phyloP scores from a whole-genome alignment of 306 rosid species.

The Acacia confusa region DNA sequence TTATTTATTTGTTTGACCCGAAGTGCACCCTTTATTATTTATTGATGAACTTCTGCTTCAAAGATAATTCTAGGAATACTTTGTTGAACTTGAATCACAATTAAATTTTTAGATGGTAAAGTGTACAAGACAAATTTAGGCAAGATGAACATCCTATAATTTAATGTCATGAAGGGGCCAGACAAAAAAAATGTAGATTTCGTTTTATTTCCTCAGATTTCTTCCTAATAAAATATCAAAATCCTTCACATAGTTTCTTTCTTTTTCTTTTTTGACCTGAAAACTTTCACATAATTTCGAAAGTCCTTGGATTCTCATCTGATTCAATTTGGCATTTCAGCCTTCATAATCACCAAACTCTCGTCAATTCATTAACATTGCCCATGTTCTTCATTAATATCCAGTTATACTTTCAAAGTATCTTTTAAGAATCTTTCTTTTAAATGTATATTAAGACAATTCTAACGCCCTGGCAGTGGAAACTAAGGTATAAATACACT shows the following conservation, averaged over 20 bases:
- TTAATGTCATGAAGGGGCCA: not conserved
- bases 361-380: not conserved
- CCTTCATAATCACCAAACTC: too few species aligned
- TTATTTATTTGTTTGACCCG: too few species aligned
- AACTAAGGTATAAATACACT: not conserved
- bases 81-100: not conserved
- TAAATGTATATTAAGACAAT: not conserved
- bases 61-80: not conserved
- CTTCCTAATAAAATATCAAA: not conserved
- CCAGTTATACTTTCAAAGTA: not conserved
- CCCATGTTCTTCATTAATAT: not conserved
- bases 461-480: not conserved
- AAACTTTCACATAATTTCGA: not conserved
- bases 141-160: not conserved
- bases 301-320: not conserved
- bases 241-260: not conserved
- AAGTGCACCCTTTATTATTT: too few species aligned
- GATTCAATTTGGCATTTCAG: not conserved
- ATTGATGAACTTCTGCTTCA: not conserved
- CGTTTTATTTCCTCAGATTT: not conserved
- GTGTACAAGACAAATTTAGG: not conserved
- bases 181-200: not conserved
- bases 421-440: not conserved
- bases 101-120: not conserved
- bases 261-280: too few species aligned